Conservation (phyloP, 2,329 filamentous ascomycete genomes). For the Colletotrichum gloeosporioides region DNA sequence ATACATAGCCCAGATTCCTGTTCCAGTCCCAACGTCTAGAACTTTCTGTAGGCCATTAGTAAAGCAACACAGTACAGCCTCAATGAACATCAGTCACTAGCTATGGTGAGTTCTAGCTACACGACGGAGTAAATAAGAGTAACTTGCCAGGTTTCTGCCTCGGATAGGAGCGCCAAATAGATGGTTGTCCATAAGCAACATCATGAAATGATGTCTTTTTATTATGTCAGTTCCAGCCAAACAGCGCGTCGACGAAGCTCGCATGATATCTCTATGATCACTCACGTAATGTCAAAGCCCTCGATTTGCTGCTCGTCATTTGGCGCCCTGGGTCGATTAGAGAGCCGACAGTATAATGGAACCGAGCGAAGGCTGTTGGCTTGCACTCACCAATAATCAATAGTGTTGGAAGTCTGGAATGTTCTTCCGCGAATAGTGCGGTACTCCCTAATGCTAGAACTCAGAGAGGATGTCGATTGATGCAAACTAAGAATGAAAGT, state of each 20-base stretch:
- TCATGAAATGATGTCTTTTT: neutral
- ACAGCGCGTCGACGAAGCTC: neutral
- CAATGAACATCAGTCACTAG: neutral
- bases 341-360: neutral
- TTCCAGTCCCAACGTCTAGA: slow-evolving; percentile 61
- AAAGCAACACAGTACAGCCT: too few relatives aligned
- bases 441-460: neutral
- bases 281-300: neutral
- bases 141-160: neutral
- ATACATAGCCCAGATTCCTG: slow-evolving; percentile 55
- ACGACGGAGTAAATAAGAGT: neutral
- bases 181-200: neutral
- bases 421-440: neutral
- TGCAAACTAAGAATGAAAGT: neutral
- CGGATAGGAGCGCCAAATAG: neutral
- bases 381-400: neutral
- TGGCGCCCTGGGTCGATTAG: neutral
- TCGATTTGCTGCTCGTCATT: neutral
- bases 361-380: neutral
- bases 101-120: neutral
- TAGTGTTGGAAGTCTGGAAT: neutral
- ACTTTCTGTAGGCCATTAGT: slow-evolving; percentile 16
- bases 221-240: neutral
- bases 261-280: neutral
- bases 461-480: neutral